Percentiles rank a stretch among this genome's conserved stretches.
phyloP scores from a whole-genome alignment of 495 filamentous ascomycete genomes.

The Hypoxylon subgilvum region DNA sequence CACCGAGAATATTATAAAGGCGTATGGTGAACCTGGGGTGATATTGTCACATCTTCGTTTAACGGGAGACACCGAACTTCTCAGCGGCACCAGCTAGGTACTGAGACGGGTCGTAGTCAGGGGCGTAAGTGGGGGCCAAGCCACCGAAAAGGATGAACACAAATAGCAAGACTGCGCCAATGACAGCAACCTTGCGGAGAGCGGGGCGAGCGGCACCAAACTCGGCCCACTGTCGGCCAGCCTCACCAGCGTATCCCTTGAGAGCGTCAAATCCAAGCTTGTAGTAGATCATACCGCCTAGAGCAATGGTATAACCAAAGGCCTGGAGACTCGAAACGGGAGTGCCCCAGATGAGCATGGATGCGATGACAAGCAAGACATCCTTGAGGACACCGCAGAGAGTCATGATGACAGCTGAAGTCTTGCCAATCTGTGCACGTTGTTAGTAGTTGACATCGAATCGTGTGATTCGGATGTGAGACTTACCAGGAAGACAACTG shows the following conservation, averaged over 20 bases:
- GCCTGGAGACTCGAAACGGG: slow-evolving; percentile 81
- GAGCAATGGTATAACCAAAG: slow-evolving; percentile 93
- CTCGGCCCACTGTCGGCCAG: slow-evolving; percentile 78
- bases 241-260: slow-evolving; percentile 75
- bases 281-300: slow-evolving; percentile 92
- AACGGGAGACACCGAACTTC: slow-evolving; percentile 51
- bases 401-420: slow-evolving; percentile 93
- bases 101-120: slow-evolving; percentile 53
- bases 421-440: slow-evolving; percentile 83
- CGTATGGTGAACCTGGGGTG: slow-evolving; percentile 33
- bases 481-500: slow-evolving; percentile 91
- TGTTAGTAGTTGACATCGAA: slow-evolving; percentile 37
- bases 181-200: slow-evolving; percentile 75
- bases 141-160: slow-evolving; percentile 71
- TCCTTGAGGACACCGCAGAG: slow-evolving; percentile 98
- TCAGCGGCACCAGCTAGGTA: slow-evolving; percentile 54
- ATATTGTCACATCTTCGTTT: slow-evolving; percentile 19
- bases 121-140: slow-evolving; percentile 55
- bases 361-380: slow-evolving; percentile 88
- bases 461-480: background rate
- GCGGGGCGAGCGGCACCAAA: slow-evolving; percentile 78
- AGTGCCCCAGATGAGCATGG: slow-evolving; percentile 88
- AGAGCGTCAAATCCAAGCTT: slow-evolving; percentile 89
- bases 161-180: slow-evolving; percentile 62
- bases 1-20: slow-evolving; percentile 44